Percentiles rank a stretch among this genome's conserved stretches.
phyloP scores from a whole-genome alignment of 2,329 filamentous ascomycete species.

The Aureobasidium leucospermi region DNA sequence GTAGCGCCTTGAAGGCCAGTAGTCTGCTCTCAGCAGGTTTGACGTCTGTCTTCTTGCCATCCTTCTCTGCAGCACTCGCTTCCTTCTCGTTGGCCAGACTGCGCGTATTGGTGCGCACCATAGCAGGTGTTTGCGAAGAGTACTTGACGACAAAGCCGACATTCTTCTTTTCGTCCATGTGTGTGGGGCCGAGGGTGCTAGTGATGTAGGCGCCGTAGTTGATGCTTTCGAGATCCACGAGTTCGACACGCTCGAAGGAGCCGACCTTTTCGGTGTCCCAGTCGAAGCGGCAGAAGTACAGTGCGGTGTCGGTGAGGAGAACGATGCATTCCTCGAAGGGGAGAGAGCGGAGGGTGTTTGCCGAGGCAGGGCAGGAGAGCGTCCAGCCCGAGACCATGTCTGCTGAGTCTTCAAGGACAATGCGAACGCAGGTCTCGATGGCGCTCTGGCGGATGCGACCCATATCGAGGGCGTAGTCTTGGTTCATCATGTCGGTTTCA shows the following conservation, averaged over 20 bases:
- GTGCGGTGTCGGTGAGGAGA: constrained; percentile 71
- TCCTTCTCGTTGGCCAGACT: constrained; percentile 58
- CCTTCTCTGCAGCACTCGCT: constrained; percentile 22
- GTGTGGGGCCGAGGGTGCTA: constrained; percentile 69
- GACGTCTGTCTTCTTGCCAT: constrained; percentile 21
- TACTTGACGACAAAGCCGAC: constrained; percentile 79
- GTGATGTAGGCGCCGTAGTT: constrained; percentile 85
- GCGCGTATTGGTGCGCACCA: constrained; percentile 76
- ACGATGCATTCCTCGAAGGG: constrained; percentile 86
- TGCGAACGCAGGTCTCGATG: constrained; percentile 79
- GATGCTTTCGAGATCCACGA: constrained; percentile 65
- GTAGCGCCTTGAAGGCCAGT: constrained; percentile 51
- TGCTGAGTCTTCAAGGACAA: constrained; percentile 78
- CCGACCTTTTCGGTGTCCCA: constrained; percentile 94
- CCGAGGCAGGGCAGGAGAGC: constrained; percentile 64
- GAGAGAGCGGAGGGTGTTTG: constrained; percentile 58
- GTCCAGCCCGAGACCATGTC: constrained; percentile 88
- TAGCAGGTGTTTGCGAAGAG: constrained; percentile 60
- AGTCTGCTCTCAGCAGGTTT: constrained; percentile 25
- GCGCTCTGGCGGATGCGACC: constrained; percentile 77
- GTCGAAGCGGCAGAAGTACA: constrained; percentile 88
- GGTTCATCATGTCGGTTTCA: constrained; percentile 84
- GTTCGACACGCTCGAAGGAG: constrained; percentile 78
- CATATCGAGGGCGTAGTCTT: constrained; percentile 84
- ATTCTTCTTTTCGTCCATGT: constrained; percentile 68